A percentile compares a stretch with the other conserved stretches of the same genome.
Conservation (phyloP, 305 asterid species). For the Rubia tinctorum region DNA sequence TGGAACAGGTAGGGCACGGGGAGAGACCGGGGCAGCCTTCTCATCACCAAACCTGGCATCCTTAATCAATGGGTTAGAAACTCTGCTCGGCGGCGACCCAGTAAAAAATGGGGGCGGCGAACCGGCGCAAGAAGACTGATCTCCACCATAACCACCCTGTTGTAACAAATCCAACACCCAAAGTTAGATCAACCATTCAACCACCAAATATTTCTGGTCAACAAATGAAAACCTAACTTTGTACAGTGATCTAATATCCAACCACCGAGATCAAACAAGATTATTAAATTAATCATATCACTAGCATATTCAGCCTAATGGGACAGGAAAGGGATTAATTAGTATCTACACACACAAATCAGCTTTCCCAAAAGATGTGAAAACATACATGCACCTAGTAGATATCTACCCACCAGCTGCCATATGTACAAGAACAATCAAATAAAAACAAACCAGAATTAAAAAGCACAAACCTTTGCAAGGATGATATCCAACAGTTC, state of each 20-base stretch:
- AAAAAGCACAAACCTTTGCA: constrained; percentile 57
- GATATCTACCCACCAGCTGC: constrained; percentile 1
- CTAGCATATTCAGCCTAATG: background rate
- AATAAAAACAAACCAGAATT: background rate
- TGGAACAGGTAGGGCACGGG: constrained; percentile 51
- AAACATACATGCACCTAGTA: background rate
- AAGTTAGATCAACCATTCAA: background rate
- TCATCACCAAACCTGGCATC: constrained; percentile 85
- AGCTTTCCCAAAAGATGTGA: background rate
- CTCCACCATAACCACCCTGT: constrained; percentile 59
- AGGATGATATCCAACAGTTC: constrained; percentile 87
- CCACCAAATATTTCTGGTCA: background rate
- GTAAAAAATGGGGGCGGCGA: constrained; percentile 99
- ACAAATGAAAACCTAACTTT: background rate
- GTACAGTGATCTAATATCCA: background rate
- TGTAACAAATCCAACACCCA: background rate
- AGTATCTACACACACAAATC: background rate
- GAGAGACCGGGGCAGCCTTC: constrained; percentile 52
- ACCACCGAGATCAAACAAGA: background rate
- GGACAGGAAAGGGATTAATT: background rate
- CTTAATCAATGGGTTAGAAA: constrained; percentile 94
- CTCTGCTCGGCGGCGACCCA: constrained; percentile 99
- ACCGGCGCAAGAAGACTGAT: constrained; percentile 58
- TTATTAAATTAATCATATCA: background rate
- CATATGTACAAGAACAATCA: background rate